These are phyloP conservation scores for Pythium aquatile DNA, from an alignment of 352 stramenopile species.

Conservation along the genomic window DNA sequence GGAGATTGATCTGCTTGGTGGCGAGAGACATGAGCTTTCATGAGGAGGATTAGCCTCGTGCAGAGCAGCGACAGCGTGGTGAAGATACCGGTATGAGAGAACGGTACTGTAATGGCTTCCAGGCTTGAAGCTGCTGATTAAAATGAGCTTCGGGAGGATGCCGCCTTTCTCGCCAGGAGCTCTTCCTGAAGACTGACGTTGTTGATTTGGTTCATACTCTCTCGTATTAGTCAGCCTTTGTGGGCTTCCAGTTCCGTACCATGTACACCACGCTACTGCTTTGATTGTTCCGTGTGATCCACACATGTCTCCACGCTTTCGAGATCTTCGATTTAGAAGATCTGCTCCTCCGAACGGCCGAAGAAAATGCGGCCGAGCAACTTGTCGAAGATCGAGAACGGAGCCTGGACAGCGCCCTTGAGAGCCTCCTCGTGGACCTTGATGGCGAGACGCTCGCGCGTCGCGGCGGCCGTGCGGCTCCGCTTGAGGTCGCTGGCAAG, in stretches of 20 bases:
- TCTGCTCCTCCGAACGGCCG: conserved; percentile 71
- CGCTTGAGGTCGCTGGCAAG: conserved; percentile 95
- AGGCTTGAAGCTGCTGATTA: not conserved
- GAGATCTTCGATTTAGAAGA: conserved; percentile 45
- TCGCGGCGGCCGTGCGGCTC: conserved; percentile 80
- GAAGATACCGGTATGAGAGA: not conserved
- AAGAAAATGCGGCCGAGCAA: conserved; percentile 74
- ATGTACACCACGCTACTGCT: not conserved
- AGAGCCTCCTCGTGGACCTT: conserved; percentile 57
- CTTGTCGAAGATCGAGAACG: conserved; percentile 58
- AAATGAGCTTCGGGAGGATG: not conserved
- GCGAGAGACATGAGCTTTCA: not conserved
- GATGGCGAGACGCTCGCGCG: conserved; percentile 66
- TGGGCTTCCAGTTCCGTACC: not conserved
- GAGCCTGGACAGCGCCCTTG: conserved; percentile 45
- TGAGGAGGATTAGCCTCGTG: not conserved
- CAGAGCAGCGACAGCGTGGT: not conserved
- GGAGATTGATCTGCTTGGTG: not conserved
- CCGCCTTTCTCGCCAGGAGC: not conserved
- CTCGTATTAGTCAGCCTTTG: not conserved
- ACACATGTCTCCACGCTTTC: not conserved
- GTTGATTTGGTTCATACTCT: not conserved
- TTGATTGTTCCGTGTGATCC: not conserved
- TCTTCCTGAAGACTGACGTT: not conserved
- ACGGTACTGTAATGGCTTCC: not conserved